Base-by-base conservation (phyloP, 495 filamentous ascomycete species). In the Lasiosphaeriaceae sp. region DNA sequence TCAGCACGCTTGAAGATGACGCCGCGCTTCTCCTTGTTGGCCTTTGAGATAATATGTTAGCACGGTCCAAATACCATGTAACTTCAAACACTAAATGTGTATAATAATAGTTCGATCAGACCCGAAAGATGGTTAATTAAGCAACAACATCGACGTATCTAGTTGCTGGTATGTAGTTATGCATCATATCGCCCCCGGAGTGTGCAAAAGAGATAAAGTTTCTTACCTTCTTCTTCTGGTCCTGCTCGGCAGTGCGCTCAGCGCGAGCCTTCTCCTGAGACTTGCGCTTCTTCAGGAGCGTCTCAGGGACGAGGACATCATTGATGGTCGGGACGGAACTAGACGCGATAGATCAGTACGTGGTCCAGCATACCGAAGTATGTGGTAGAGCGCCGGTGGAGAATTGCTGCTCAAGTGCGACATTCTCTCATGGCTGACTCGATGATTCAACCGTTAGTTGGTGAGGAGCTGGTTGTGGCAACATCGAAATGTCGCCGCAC, bases 1-100 rank as follows among this genome's bases (percentile, higher is more conserved):
- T 98, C 94, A 68, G 95, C 94, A 76, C 95, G 94, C 86, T 97
- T 96, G 89, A 98, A 98, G 87, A 97, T 95, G 67, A 90, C 87
- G 57, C 80, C 80, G 72, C 94, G 91, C 89, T 96, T 97, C 81
- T 94, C 86, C 84, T 97, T 97, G 84, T 87, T 90, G 77, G 86
- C 85, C 92, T 98, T 44, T 44, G 43, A 61, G 26, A 43, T 46
- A 34, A 43, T 46, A 34, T 58, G 77, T 84, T 64, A 85, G 79
- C 69, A 64, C 50, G 26, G 12, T 43, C 34, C 50, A 6, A 3
- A 37, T 39, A 51, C 52, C 26, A 66, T 52, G 35, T 11, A 53
- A 34, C 11, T 16, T 34, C 24, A 52, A 3, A 39, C 14, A 12
- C 14, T 43, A 35, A 59, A 61, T 41, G 52, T 51, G 26, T 45